These are phyloP conservation scores for Colletotrichum destructivum DNA, from an alignment of 2,329 filamentous ascomycete species.

Conservation along the genomic window DNA sequence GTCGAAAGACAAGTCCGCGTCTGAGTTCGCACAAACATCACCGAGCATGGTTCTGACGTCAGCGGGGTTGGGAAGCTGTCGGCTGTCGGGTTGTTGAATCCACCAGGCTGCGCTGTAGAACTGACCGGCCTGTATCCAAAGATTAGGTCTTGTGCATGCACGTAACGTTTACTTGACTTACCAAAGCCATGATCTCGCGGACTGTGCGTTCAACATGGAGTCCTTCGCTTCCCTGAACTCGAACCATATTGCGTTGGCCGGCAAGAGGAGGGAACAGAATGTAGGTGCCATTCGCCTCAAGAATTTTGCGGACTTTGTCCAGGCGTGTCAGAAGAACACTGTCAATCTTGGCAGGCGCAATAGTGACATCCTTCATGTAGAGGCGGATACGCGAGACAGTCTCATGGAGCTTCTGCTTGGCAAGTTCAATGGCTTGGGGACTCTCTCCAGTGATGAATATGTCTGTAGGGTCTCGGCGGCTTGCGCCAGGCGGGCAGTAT, in stretches of 20 bases:
- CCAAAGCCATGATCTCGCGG: slow-evolving; percentile 94
- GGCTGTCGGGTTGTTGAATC: slow-evolving; percentile 55
- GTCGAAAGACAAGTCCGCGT: slow-evolving; percentile 94
- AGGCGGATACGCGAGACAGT: slow-evolving; percentile 85
- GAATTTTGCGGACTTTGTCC: slow-evolving; percentile 98
- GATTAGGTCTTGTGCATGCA: slow-evolving; percentile 45
- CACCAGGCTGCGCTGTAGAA: slow-evolving; percentile 99
- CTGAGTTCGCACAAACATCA: slow-evolving; percentile 96
- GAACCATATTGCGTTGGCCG: slow-evolving; percentile 85
- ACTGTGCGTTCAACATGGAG: slow-evolving; percentile 95
- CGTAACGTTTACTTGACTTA: slow-evolving; percentile 62
- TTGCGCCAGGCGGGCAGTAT: slow-evolving; percentile 87
- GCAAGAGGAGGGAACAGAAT: slow-evolving; percentile 92
- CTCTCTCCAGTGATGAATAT: slow-evolving; percentile 96
- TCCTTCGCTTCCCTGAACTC: slow-evolving; percentile 94
- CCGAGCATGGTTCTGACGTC: slow-evolving; percentile 93
- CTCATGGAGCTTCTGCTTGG: slow-evolving; percentile 93
- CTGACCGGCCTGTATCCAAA: slow-evolving; percentile 80
- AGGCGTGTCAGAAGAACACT: slow-evolving; percentile 91
- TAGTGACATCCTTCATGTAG: slow-evolving; percentile 91
- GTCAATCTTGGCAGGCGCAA: slow-evolving; percentile 94
- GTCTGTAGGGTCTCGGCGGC: slow-evolving; percentile 86
- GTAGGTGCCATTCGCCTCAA: slow-evolving; percentile 96
- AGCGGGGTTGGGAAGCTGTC: slow-evolving; percentile 72
- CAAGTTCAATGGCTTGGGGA: slow-evolving; percentile 85